Percentiles rank a stretch among this genome's conserved stretches.
phyloP scores from a whole-genome alignment of 2,329 filamentous ascomycete species.

The Trichoderma koningii region DNA sequence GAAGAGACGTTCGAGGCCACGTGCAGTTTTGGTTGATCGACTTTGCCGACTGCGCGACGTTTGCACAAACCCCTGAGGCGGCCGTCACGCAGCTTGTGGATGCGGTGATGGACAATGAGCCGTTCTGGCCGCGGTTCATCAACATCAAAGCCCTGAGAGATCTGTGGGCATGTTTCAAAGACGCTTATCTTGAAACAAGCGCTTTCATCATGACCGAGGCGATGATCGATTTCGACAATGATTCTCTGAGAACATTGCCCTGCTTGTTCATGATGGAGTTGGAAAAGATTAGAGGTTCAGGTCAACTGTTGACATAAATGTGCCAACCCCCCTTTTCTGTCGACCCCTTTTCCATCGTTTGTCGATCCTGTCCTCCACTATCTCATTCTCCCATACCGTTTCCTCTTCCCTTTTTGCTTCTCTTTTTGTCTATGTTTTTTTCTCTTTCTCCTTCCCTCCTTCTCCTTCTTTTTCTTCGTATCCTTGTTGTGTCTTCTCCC shows the following conservation, averaged over 20 bases:
- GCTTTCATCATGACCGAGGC: slow-evolving; percentile 22
- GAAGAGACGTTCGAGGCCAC: slow-evolving; percentile 17
- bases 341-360: background rate
- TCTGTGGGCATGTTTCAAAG: slow-evolving; percentile 28
- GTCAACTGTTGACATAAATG: slow-evolving; percentile 14
- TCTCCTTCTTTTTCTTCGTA: background rate
- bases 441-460: background rate
- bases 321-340: background rate
- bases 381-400: background rate
- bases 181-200: slow-evolving; percentile 27
- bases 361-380: background rate
- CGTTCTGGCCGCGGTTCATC: slow-evolving; percentile 28
- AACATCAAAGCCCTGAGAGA: slow-evolving; percentile 24
- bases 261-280: slow-evolving; percentile 28
- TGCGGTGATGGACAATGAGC: slow-evolving; percentile 27
- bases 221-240: slow-evolving; percentile 8
- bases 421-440: background rate
- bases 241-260: slow-evolving; percentile 11
- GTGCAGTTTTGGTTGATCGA: slow-evolving; percentile 32
- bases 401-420: background rate
- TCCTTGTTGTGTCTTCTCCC: too few species aligned
- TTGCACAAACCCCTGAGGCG: slow-evolving; percentile 16
- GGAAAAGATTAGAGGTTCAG: slow-evolving; percentile 27
- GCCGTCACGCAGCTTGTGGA: slow-evolving; percentile 28
- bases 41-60: slow-evolving; percentile 32